Base-by-base conservation (phyloP, 371 early-diverging fungal species). In the Nematocida homosporus region DNA sequence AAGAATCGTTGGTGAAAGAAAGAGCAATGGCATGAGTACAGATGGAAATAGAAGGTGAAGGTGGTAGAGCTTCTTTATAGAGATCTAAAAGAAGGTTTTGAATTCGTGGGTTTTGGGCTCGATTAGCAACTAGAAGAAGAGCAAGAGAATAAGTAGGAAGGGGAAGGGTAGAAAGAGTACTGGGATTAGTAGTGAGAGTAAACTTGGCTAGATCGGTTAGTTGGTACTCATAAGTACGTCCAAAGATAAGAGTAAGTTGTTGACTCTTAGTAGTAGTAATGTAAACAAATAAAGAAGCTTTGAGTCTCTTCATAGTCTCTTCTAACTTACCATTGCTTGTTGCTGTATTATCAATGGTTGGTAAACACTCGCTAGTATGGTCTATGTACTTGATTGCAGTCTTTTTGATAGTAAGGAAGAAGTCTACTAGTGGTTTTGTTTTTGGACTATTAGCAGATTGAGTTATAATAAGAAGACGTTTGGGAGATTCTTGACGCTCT, bases 321-420 rank as follows among this genome's bases (percentile, higher is more conserved):
- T 72, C 75, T n/a, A 72, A 64, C 32, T 34, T 47, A 20, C 75
- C 75, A 34, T 72, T 72, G n/a, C 63, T 35, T 2, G 59, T 50
- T 40, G 52, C 41, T 2, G 50, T 47, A 37, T 72, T 72, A 18
- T 37, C 77, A 5, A 47, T 27, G 6, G 61, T 57, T 34, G 75
- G 75, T 52, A 59, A 30, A 50, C 57, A 61, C 27, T 18, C 23
- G 38, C 60, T 51, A 6, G 60, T 59, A 53, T 60, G 52, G 23
- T 72, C 75, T 48, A 51, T 63, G 52, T 72, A 72, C 27, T 48
- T 57, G 20, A 61, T 38, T 8, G 75, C 18, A 34, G 60, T 25
- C 29, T 61, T 59, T 35, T 61, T 60, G 8, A 50, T 32, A 20
- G n/a, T 27, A n/a, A 72, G 6, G 32, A 72, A 61, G 51, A 72